A percentile compares a stretch with the other conserved stretches of the same genome.
phyloP scores from a whole-genome alignment of 768 basidiomycete species.

The Tylopilus plumbeoviolaceoides region DNA sequence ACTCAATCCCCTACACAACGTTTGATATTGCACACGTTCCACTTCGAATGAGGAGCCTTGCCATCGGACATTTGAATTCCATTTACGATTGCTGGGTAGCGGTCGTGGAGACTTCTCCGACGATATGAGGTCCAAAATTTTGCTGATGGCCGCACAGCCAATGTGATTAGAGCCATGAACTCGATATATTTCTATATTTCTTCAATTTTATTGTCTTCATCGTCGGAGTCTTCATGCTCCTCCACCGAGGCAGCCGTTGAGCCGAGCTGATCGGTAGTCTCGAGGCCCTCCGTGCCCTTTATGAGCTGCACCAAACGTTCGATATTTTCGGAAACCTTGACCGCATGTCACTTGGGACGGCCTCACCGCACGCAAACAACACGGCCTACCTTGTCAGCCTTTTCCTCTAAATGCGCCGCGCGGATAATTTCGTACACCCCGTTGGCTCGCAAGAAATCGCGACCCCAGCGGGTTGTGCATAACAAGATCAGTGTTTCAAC shows the following conservation, averaged over 20 bases:
- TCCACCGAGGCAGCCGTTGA: conserved; percentile 15
- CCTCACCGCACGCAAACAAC: not conserved
- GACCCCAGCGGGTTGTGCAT: conserved; percentile 85
- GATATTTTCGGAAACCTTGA: conserved; percentile 79
- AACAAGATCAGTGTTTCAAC: conserved; percentile 88
- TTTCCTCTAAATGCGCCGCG: conserved; percentile 72
- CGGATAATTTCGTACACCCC: conserved; percentile 88
- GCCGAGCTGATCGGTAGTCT: conserved; percentile 39
- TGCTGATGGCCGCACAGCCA: conserved; percentile 1
- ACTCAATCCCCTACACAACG: conserved; percentile 1
- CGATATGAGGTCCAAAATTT: conserved; percentile 1
- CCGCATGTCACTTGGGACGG: not conserved
- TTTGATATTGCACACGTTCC: conserved; percentile 1
- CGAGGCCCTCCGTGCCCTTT: conserved; percentile 67
- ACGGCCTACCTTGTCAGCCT: conserved; percentile 63
- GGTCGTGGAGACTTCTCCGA: not conserved
- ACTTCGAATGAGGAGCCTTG: not conserved
- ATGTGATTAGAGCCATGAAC: conserved; percentile 11
- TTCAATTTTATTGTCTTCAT: conserved; percentile 71
- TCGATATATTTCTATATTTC: conserved; percentile 52
- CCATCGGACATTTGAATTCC: not conserved
- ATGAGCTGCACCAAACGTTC: conserved; percentile 86
- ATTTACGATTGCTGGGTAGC: not conserved
- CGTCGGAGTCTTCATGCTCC: conserved; percentile 38
- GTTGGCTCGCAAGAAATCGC: conserved; percentile 71